A percentile compares a stretch with the other conserved stretches of the same genome.
Evolutionary conservation across 2,329 filamentous ascomycete species (phyloP).

Genomic region (Amphichorda felina): DNA sequence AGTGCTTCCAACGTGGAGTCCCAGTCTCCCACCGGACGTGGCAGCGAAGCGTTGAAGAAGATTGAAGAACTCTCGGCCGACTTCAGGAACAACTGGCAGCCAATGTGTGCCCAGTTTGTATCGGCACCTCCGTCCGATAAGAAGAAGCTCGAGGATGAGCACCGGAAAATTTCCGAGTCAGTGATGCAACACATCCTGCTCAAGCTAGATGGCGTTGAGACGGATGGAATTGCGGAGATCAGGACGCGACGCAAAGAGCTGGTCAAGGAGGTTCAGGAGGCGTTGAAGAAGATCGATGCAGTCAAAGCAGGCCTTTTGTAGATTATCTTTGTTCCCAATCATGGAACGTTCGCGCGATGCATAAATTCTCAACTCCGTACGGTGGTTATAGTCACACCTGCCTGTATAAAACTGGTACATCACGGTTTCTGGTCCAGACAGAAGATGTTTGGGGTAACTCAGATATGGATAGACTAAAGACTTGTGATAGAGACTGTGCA

Average conservation of each 20-base stretch:
- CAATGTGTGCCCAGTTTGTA: conserved; percentile 51
- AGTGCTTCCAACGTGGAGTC: conserved; percentile 24
- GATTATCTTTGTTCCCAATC: too few species aligned
- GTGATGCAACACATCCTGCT: conserved; percentile 65
- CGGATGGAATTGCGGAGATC: conserved; percentile 54
- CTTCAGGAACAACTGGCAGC: conserved; percentile 53
- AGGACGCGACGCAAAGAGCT: conserved; percentile 57
- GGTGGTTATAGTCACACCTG: too few species aligned
- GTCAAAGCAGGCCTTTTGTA: conserved; percentile 18
- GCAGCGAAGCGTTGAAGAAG: conserved; percentile 34
- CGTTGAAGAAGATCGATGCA: conserved; percentile 53
- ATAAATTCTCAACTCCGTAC: too few species aligned
- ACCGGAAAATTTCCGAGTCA: conserved; percentile 64
- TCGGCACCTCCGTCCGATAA: conserved; percentile 49
- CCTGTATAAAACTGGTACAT: too few species aligned
- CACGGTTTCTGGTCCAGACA: too few species aligned
- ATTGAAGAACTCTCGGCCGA: conserved; percentile 53
- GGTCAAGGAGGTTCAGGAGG: conserved; percentile 57
- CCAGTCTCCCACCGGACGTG: conserved; percentile 17
- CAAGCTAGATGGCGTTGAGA: conserved; percentile 67
- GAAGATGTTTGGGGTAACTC: too few species aligned
- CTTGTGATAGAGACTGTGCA: too few species aligned
- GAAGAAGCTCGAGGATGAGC: conserved; percentile 61
- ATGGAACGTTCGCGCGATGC: too few species aligned
- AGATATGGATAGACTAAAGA: too few species aligned